phyloP scores from a whole-genome alignment of 176 grass and related monocot species.

The Musa acuminata region DNA sequence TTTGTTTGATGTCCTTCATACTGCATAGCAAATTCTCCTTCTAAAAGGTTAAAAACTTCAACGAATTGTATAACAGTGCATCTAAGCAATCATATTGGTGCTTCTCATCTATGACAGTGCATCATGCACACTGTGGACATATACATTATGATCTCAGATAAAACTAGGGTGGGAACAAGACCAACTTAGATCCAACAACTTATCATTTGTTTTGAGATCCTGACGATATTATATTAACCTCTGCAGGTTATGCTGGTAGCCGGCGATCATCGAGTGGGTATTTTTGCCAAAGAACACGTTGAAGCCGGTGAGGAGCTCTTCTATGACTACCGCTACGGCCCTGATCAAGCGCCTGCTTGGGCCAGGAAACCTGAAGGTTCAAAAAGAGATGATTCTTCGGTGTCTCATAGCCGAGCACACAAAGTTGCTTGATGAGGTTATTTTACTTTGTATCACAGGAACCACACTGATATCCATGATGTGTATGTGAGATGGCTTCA shows the following conservation, averaged over 20 bases:
- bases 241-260: conserved; percentile 90
- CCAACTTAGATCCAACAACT: background rate
- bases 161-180: too few relatives aligned
- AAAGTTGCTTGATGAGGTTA: conserved; percentile 60
- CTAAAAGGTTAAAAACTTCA: too few relatives aligned
- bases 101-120: too few relatives aligned
- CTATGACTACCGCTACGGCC: conserved; percentile 92
- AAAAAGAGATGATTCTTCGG: conserved; percentile 57
- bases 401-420: conserved; percentile 66
- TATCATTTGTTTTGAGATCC: background rate
- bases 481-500: background rate
- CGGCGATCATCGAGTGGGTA: conserved; percentile 87
- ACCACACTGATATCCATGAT: background rate
- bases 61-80: too few relatives aligned
- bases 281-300: conserved; percentile 95
- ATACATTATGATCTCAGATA: too few relatives aligned
- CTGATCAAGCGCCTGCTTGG: conserved; percentile 80
- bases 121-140: too few relatives aligned
- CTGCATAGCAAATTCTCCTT: too few relatives aligned
- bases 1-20: too few relatives aligned
- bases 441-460: background rate
- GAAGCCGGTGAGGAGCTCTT: conserved; percentile 85
- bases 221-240: background rate
- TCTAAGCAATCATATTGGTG: too few relatives aligned
- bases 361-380: conserved; percentile 82